Conservation (phyloP, 73 alveolate genomes). For the Symbiodinium pilosum region DNA sequence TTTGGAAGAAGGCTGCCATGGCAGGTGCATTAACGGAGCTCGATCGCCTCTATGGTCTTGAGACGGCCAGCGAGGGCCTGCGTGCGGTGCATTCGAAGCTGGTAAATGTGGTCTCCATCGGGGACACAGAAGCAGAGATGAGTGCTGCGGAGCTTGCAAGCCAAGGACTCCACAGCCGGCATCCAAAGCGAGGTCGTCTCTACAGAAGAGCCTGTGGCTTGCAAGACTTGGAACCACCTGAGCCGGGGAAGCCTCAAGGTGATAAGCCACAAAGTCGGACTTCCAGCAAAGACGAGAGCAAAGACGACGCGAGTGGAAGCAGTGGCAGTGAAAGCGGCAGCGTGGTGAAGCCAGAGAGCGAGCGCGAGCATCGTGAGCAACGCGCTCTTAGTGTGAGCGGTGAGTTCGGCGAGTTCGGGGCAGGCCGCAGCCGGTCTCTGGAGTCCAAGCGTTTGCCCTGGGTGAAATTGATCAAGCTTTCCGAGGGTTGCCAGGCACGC, state of each 20-base stretch:
- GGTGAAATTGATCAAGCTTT: constrained; percentile 77
- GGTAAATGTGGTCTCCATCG: constrained; percentile 69
- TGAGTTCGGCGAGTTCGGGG: background rate
- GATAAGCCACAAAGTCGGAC: background rate
- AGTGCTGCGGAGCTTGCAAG: constrained; percentile 58
- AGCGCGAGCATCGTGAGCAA: background rate
- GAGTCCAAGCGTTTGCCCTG: background rate
- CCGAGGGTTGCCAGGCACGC: constrained; percentile 35
- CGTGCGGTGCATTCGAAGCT: background rate
- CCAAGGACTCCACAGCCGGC: constrained; percentile 37
- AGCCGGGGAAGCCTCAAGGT: background rate
- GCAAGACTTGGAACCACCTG: background rate
- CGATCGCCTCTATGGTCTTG: constrained; percentile 33
- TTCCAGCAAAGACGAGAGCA: background rate
- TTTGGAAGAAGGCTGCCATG: constrained; percentile 79
- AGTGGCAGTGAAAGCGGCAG: background rate
- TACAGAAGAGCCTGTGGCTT: constrained; percentile 45
- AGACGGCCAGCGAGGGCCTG: background rate
- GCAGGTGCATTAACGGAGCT: constrained; percentile 52
- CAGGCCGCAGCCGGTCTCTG: background rate
- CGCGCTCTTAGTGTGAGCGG: too few relatives aligned
- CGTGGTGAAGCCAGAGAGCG: background rate
- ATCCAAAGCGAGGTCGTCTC: constrained; percentile 19
- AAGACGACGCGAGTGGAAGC: constrained; percentile 7
- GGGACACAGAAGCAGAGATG: constrained; percentile 80